phyloP scores from a whole-genome alignment of 345 rosid genomes.

The Gossypium stocksii region DNA sequence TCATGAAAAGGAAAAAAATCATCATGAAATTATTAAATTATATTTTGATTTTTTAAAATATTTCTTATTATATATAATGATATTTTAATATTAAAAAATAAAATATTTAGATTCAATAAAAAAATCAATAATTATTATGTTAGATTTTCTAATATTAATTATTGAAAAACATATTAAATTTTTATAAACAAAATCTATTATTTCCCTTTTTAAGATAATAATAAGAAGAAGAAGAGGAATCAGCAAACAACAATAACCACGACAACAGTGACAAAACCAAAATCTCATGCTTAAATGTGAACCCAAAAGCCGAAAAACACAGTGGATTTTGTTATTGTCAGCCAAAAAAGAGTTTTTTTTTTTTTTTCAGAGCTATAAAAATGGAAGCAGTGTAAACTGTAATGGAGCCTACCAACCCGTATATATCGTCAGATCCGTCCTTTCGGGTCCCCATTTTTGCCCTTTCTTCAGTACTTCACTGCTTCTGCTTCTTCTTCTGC shows the following conservation, averaged over 20 bases:
- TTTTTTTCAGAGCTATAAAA: slow-evolving; percentile 2
- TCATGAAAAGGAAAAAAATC: too few species aligned
- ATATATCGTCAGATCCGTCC: slow-evolving; percentile 49
- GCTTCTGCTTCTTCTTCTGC: not conserved
- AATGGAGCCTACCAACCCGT: slow-evolving; percentile 51
- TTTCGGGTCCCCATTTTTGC: slow-evolving; percentile 24
- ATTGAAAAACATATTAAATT: too few species aligned
- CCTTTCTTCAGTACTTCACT: slow-evolving; percentile 1
- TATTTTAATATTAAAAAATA: too few species aligned
- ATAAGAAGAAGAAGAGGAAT: not conserved
- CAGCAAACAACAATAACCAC: too few species aligned
- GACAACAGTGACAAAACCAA: slow-evolving; percentile 28
- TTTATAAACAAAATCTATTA: too few species aligned
- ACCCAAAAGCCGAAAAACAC: slow-evolving; percentile 25
- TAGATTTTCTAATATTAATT: too few species aligned
- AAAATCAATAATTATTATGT: too few species aligned
- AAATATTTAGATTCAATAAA: too few species aligned
- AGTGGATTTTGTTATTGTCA: slow-evolving; percentile 8
- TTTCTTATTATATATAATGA: too few species aligned
- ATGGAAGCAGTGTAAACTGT: slow-evolving; percentile 7
- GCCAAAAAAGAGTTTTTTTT: not conserved
- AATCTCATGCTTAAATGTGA: slow-evolving; percentile 29
- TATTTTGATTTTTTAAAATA: too few species aligned
- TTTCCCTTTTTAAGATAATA: not conserved
- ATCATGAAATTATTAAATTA: too few species aligned